Base-by-base conservation (phyloP, 1,284 basidiomycete species). In the Pisolithus thermaeus region DNA sequence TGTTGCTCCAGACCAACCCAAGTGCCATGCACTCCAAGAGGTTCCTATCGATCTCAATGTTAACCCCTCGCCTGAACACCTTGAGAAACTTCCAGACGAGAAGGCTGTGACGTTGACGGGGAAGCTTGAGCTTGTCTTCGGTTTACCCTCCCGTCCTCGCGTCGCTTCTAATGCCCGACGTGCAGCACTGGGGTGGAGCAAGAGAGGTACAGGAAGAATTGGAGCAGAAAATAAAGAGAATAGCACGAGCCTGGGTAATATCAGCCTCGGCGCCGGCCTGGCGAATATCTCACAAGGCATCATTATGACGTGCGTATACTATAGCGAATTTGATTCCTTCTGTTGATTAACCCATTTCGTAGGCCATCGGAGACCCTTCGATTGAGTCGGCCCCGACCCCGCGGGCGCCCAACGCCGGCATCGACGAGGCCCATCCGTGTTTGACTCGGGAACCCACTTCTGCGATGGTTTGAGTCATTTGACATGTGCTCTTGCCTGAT, bases 331-430 rank as follows among this genome's bases (percentile, higher is more conserved):
- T 49, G 7, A 41, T 43, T 25, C 39, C 49, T 35, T 45, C 14
- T 52, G 25, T 42, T 37, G 27, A 51, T 28, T 52, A 46, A 27
- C 45, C 35, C 40, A 18, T 41, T 45, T 39, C 27, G 6, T 58
- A 88, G 85, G 38, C 76, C 82, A 49, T 72, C 75, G 37, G 80
- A 84, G 55, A 76, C 75, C 23, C 71, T 88, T 35, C 73, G 85
- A 58, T 68, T 89, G 57, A 84, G 74, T 62, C 80, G 85, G 36
- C 86, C 87, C 6, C 60, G 70, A 16, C 71, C 68, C 4, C 66
- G 56, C 39, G 63, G 67, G 38, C 64, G 69, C 30, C 59, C 60
- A 27, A 59, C 57, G 20, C 65, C 55, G 35, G 58, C 56, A 20
- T 49, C 55, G 28, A 35, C 32, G 49, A 59, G 52, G 32, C 57